These are phyloP conservation scores for Fusarium bulbicola DNA, from an alignment of 2,329 filamentous ascomycete genomes.

Conservation along the genomic window DNA sequence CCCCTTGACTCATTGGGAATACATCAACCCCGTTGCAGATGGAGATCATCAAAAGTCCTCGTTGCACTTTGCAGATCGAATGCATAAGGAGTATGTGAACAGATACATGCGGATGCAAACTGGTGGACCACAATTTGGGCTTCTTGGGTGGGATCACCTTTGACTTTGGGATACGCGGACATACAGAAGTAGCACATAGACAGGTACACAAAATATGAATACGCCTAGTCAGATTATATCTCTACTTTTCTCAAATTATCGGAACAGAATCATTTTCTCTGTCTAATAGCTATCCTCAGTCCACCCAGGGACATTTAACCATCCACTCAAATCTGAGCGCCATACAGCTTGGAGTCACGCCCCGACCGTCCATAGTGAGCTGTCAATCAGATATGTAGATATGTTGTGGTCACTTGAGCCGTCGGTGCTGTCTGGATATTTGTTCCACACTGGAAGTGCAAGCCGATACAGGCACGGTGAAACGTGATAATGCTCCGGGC, in stretches of 20 bases:
- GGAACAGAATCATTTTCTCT: too few species aligned
- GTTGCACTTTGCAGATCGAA: background rate
- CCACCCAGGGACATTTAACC: accelerated
- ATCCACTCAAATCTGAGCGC: too few species aligned
- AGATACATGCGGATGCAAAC: accelerated
- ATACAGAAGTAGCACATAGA: too few species aligned
- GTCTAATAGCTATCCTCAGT: too few species aligned
- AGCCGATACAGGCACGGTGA: background rate
- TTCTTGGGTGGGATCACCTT: background rate
- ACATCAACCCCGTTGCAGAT: background rate
- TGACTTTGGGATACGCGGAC: background rate
- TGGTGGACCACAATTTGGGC: too few species aligned
- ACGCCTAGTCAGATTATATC: accelerated
- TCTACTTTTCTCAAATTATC: accelerated
- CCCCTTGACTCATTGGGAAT: background rate
- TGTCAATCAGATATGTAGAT: background rate
- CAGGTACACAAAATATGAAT: too few species aligned
- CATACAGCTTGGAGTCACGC: too few species aligned
- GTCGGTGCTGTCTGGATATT: background rate
- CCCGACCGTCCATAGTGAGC: too few species aligned
- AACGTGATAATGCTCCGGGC: too few species aligned
- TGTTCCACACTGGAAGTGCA: background rate
- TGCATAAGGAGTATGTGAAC: accelerated
- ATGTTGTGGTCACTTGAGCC: background rate
- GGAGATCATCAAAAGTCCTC: background rate